Evolutionary conservation across 2,329 filamentous ascomycete species (phyloP), one percentile per base, ranked within the genome.

Genomic region (Talaromyces pinophilus): DNA sequence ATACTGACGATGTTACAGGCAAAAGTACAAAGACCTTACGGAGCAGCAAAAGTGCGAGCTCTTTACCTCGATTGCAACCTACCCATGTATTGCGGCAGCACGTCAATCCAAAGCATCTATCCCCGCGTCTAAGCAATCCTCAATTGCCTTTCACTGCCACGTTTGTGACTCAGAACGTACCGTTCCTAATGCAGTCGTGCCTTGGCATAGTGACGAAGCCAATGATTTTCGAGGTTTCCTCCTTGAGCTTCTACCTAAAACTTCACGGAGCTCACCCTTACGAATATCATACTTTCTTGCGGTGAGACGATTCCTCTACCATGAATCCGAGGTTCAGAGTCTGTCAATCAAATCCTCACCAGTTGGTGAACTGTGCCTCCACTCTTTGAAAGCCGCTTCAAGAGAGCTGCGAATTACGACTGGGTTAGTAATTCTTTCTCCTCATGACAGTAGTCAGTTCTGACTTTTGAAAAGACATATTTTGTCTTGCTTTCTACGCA

Each of bases 381-480:
- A 90, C 70, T 92, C 90, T 0, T 81, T 98, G 46, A 89, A 90
- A 69, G 96, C 93, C 77, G 96, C 93, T 1, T 78, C 92, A 22
- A 87, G 94, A 73, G 95, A 98, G 75, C 81, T 98, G 33, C 88
- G 94, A 38, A 86, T 97, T 71, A 90, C 90, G 44, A 91, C 93
- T 66, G 91, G 90, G 82, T 90, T 69, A 70, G 40, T 60, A 38
- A 17, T 33, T 38, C 30, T 5, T 19, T 48, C 7, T 13, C 19
- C 19, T 25, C 3, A 19, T 22, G 17, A 25, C 7, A 33, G 33
- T 10, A 33, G 33, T 33, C 33, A 33, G 33, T 33, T 33, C 10
- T 71, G 33, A 71, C 50, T 63, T 17, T 17, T 68, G 50, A 50
- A 25, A 61, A 90, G 88, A 42, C 85, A 87, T 67, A 87, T 89